Percentiles rank a stretch among this genome's conserved stretches.
These are phyloP conservation scores for Apiotrichum laibachii DNA, from an alignment of 1,284 basidiomycete genomes.

Conservation along the genomic window DNA sequence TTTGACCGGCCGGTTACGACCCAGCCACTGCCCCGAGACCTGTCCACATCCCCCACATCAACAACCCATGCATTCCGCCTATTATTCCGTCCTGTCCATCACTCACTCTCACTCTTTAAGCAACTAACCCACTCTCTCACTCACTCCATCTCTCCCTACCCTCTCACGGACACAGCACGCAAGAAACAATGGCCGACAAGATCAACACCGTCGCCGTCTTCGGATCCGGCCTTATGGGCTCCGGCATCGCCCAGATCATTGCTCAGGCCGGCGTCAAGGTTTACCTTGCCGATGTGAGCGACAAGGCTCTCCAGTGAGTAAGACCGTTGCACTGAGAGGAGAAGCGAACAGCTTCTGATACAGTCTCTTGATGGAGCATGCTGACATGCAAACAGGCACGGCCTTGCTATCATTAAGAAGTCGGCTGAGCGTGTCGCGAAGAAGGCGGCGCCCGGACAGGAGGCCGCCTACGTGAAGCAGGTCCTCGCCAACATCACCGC, in stretches of 20 bases:
- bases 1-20: too few relatives aligned
- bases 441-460: constrained; percentile 52
- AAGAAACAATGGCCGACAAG: constrained; percentile 10
- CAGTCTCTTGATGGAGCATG: constrained; percentile 20
- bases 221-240: constrained; percentile 56
- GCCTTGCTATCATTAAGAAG: constrained; percentile 56
- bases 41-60: background rate
- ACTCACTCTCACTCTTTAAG: background rate
- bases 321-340: too few relatives aligned
- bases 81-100: background rate
- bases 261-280: constrained; percentile 54
- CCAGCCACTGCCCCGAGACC: too few relatives aligned
- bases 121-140: background rate
- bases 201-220: constrained; percentile 52
- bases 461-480: constrained; percentile 44
- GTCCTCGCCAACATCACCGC: constrained; percentile 54
- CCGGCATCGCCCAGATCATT: constrained; percentile 56
- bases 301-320: constrained; percentile 44
- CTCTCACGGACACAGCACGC: background rate
- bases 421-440: constrained; percentile 57
- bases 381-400: constrained; percentile 52
- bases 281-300: constrained; percentile 51
- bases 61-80: background rate
- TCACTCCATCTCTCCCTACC: background rate
- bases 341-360: too few relatives aligned